Conservation (phyloP, 257 asterid species). For the Solanum pennellii region DNA sequence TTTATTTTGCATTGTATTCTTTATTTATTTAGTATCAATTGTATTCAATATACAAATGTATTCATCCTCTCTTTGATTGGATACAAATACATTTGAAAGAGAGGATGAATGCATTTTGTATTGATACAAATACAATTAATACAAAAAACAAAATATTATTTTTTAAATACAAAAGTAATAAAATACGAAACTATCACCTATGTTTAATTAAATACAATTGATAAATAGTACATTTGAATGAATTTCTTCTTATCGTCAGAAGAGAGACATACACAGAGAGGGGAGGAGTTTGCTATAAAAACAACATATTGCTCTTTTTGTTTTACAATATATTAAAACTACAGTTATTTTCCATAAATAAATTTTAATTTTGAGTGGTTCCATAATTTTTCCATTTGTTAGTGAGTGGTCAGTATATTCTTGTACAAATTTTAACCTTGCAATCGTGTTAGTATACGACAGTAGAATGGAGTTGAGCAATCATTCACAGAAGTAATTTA, state of each 20-base stretch:
- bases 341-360: too few relatives aligned
- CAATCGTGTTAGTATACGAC: neutral
- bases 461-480: neutral
- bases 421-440: neutral
- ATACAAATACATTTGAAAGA: neutral
- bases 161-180: neutral
- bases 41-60: neutral
- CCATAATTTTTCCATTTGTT: neutral
- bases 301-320: neutral
- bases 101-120: neutral
- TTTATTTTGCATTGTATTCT: neutral
- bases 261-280: neutral
- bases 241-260: neutral
- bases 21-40: too few relatives aligned
- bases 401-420: neutral
- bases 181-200: neutral
- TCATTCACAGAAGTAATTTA: neutral
- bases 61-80: neutral
- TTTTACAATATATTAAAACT: neutral
- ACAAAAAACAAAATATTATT: too few relatives aligned
- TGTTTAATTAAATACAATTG: too few relatives aligned
- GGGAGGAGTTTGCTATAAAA: neutral
- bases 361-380: too few relatives aligned
- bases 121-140: neutral
- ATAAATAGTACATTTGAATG: neutral